These are phyloP conservation scores for Fusarium graminum DNA, from an alignment of 2,329 filamentous ascomycete genomes.

Conservation along the genomic window DNA sequence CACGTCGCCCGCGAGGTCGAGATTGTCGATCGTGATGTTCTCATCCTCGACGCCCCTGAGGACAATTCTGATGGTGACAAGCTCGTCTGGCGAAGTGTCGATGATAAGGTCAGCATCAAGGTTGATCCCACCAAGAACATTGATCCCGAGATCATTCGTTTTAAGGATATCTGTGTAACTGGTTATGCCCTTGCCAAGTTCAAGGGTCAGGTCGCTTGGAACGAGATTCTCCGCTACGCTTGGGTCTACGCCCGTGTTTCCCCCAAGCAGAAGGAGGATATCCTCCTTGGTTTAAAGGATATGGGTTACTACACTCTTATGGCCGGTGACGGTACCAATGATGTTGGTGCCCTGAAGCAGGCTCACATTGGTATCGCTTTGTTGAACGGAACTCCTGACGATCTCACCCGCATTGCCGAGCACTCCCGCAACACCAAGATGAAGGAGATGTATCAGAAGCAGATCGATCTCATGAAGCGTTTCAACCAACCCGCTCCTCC, in stretches of 20 bases:
- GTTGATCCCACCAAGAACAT: slow-evolving; percentile 87
- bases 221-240: slow-evolving; percentile 83
- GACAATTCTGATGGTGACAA: slow-evolving; percentile 83
- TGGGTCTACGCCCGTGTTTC: slow-evolving; percentile 99
- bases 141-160: slow-evolving; percentile 82
- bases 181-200: slow-evolving; percentile 94
- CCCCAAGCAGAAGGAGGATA: slow-evolving; percentile 98
- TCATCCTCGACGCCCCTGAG: slow-evolving; percentile 96
- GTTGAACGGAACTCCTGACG: slow-evolving; percentile 92
- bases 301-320: slow-evolving; percentile 98
- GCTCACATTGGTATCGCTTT: slow-evolving; percentile 97
- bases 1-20: slow-evolving; percentile 96
- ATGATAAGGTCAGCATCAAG: slow-evolving; percentile 87
- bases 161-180: slow-evolving; percentile 94
- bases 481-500: slow-evolving; percentile 97
- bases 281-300: slow-evolving; percentile 95
- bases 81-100: slow-evolving; percentile 93
- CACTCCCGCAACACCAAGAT: slow-evolving; percentile 95
- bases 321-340: slow-evolving; percentile 98
- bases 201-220: slow-evolving; percentile 81
- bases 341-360: slow-evolving; percentile 97
- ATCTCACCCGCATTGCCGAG: slow-evolving; percentile 90
- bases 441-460: slow-evolving; percentile 99
- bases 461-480: slow-evolving; percentile 88
- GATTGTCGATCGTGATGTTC: slow-evolving; percentile 94